Evolutionary conservation across 495 filamentous ascomycete genomes (phyloP).

Genomic region (Poronia punctata): DNA sequence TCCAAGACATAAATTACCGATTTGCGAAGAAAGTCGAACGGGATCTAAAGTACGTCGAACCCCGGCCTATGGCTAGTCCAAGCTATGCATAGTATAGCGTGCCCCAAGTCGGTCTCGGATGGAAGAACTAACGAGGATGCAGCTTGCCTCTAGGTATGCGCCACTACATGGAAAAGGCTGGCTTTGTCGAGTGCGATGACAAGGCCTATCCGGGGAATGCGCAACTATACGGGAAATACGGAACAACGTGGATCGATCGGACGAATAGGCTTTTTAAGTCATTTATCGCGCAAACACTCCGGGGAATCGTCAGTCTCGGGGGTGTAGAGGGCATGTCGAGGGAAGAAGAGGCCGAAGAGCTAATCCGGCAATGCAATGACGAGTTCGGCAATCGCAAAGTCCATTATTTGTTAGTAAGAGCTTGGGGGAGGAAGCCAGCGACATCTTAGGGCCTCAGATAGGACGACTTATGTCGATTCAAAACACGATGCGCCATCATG

Average conservation of each 20-base stretch:
- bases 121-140: not conserved
- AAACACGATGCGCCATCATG: no score
- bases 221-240: not conserved
- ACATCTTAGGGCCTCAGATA: not conserved
- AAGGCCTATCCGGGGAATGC: not conserved
- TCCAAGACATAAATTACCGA: not conserved
- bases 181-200: constrained; percentile 3
- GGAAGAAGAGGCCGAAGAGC: not conserved
- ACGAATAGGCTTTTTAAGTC: not conserved
- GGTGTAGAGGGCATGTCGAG: constrained; percentile 7
- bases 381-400: constrained; percentile 2
- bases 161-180: not conserved
- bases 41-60: constrained; percentile 4
- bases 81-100: no score
- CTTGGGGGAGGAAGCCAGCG: constrained; percentile 5
- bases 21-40: constrained; percentile 5
- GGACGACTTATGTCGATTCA: no score
- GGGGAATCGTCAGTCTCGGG: not conserved
- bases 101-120: not conserved
- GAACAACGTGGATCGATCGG: not conserved
- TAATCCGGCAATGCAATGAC: not conserved
- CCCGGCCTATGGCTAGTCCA: not conserved
- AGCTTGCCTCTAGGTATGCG: constrained; percentile 4
- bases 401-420: not conserved
- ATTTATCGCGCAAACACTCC: not conserved